A percentile compares a stretch with the other conserved stretches of the same genome.
Conservation (phyloP, 2,329 filamentous ascomycete genomes). For the Diplodia corticola region DNA sequence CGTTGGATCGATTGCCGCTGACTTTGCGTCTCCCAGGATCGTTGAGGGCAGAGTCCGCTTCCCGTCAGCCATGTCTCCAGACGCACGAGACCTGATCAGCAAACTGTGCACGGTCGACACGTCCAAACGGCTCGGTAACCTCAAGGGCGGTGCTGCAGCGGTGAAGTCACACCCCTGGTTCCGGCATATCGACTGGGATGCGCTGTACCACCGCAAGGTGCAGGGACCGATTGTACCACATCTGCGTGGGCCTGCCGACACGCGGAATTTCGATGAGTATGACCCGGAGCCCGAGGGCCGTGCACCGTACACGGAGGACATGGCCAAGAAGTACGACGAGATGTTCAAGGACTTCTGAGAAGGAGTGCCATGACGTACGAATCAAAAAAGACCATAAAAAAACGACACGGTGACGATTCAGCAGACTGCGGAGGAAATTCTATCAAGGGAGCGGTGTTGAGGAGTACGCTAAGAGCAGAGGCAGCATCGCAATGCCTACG, state of each 20-base stretch:
- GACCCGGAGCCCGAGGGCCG: conserved; percentile 70
- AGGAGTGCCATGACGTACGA: not conserved
- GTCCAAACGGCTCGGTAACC: conserved; percentile 74
- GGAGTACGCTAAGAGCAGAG: not conserved
- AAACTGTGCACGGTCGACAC: conserved; percentile 78
- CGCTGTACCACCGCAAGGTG: conserved; percentile 63
- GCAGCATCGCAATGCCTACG: conserved; percentile 8
- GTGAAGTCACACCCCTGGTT: conserved; percentile 81
- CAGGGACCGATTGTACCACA: conserved; percentile 75
- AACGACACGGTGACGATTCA: not conserved
- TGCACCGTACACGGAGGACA: conserved; percentile 68
- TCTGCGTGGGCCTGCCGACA: conserved; percentile 69
- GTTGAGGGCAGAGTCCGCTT: conserved; percentile 76
- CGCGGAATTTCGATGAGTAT: conserved; percentile 80
- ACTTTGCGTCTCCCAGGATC: conserved; percentile 55
- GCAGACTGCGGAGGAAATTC: conserved; percentile 5
- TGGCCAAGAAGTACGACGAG: conserved; percentile 68
- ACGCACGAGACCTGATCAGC: conserved; percentile 73
- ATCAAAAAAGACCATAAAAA: not conserved
- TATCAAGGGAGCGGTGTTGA: not conserved
- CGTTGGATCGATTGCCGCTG: not conserved
- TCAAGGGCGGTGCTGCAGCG: conserved; percentile 68
- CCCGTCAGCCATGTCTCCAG: conserved; percentile 65
- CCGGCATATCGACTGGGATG: conserved; percentile 70
- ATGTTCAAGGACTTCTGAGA: conserved; percentile 69